A percentile compares a stretch with the other conserved stretches of the same genome.
These are phyloP conservation scores for Trichoderma gamsii DNA, from an alignment of 495 filamentous ascomycete genomes.

Conservation along the genomic window DNA sequence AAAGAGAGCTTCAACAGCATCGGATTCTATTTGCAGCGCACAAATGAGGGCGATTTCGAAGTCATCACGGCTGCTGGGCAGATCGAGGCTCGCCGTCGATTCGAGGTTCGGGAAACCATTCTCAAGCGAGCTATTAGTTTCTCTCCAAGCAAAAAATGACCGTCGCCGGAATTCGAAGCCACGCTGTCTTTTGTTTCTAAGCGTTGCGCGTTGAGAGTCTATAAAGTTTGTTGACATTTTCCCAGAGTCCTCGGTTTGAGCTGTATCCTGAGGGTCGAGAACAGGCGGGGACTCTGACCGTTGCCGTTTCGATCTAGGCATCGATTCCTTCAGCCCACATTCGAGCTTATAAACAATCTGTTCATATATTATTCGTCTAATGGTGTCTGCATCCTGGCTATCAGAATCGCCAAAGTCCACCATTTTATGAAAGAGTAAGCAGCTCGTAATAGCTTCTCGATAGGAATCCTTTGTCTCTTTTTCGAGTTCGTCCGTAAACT, in stretches of 20 bases:
- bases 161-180: not conserved
- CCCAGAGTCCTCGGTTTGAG: not conserved
- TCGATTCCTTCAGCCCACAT: not conserved
- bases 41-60: constrained; percentile 36
- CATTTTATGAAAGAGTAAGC: not conserved
- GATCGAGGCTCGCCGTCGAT: not conserved
- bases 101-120: not conserved
- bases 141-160: not conserved
- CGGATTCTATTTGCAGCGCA: constrained; percentile 29
- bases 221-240: not conserved
- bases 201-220: not conserved
- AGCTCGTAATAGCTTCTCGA: not conserved
- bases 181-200: not conserved
- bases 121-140: not conserved
- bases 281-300: not conserved
- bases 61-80: constrained; percentile 10
- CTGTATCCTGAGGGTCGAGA: not conserved
- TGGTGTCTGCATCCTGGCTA: not conserved
- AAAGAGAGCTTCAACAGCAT: constrained; percentile 24
- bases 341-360: not conserved
- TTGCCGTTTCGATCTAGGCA: not conserved
- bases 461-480: not conserved
- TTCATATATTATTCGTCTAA: not conserved
- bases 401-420: not conserved
- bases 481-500: not conserved